Percentiles rank a stretch among this genome's conserved stretches.
These are phyloP conservation scores for Camellia oleifera DNA, from an alignment of 179 eudicot genomes.

Conservation along the genomic window DNA sequence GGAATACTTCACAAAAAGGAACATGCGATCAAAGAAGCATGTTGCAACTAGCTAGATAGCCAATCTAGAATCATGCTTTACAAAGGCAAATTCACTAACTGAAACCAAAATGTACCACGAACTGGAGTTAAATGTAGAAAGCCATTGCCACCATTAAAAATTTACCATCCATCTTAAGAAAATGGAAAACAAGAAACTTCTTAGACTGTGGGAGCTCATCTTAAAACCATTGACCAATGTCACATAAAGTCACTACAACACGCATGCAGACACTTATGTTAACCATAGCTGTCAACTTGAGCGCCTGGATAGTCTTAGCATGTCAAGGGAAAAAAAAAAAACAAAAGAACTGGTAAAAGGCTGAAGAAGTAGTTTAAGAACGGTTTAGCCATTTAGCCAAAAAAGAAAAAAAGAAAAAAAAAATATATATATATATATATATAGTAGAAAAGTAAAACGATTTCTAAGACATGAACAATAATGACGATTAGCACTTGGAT, in stretches of 20 bases:
- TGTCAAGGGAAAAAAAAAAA: background rate
- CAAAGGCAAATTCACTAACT: no score
- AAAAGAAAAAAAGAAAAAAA: background rate
- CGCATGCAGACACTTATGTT: background rate
- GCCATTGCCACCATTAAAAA: background rate
- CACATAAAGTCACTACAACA: background rate
- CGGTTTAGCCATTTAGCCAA: background rate
- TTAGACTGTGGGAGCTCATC: background rate
- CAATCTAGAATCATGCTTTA: background rate
- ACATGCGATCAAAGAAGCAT: background rate
- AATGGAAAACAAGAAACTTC: background rate
- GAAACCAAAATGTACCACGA: no score
- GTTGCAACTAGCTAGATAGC: background rate
- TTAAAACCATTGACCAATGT: background rate
- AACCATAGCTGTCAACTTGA: background rate
- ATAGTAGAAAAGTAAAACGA: background rate
- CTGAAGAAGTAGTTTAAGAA: background rate
- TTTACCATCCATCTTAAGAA: background rate
- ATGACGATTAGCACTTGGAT: background rate
- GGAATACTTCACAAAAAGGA: background rate
- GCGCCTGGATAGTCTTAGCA: background rate
- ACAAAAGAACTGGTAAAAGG: background rate
- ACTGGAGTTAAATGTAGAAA: constrained; percentile 2
- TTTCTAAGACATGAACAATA: background rate
- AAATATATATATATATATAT: background rate